Percentiles rank a stretch among this genome's conserved stretches.
phyloP scores from a whole-genome alignment of 805 yeast genomes.

The Ogataea populi-albae region DNA sequence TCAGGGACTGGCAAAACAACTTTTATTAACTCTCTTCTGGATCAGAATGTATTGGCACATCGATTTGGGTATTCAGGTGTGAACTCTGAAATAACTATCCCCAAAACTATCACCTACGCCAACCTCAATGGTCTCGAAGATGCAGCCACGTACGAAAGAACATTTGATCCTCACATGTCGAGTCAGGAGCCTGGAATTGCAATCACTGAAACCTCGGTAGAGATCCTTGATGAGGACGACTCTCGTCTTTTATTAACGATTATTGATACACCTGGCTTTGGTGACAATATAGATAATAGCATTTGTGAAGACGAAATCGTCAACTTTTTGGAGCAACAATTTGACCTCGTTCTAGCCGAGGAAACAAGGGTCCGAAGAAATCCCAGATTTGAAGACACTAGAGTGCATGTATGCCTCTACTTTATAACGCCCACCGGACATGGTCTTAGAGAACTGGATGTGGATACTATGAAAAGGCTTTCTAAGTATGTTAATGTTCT shows the following conservation, averaged over 20 bases:
- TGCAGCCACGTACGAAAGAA: slow-evolving; percentile 55
- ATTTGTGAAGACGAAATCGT: slow-evolving; percentile 65
- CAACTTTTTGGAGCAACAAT: slow-evolving; percentile 69
- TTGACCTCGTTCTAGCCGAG: slow-evolving; percentile 75
- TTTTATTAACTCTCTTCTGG: slow-evolving; percentile 65
- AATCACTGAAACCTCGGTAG: slow-evolving; percentile 62
- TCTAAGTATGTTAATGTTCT: slow-evolving; percentile 72
- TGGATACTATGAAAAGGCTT: slow-evolving; percentile 65
- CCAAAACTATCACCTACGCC: slow-evolving; percentile 56
- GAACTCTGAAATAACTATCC: slow-evolving; percentile 23
- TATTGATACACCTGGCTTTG: slow-evolving; percentile 61
- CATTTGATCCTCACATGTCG: slow-evolving; percentile 60
- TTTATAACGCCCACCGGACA: slow-evolving; percentile 76
- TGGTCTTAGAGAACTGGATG: slow-evolving; percentile 72
- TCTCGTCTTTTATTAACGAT: slow-evolving; percentile 51
- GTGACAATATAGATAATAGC: slow-evolving; percentile 58
- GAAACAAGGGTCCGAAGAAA: slow-evolving; percentile 85
- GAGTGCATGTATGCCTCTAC: slow-evolving; percentile 72
- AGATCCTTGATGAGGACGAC: slow-evolving; percentile 60
- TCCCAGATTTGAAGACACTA: slow-evolving; percentile 73
- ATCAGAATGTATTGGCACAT: slow-evolving; percentile 59
- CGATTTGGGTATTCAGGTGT: slow-evolving; percentile 43
- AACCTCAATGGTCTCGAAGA: slow-evolving; percentile 55
- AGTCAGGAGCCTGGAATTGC: slow-evolving; percentile 73
- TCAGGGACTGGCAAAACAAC: slow-evolving; percentile 79